phyloP scores from a whole-genome alignment of 148 eudicot genomes.

The Rheum nobile region DNA sequence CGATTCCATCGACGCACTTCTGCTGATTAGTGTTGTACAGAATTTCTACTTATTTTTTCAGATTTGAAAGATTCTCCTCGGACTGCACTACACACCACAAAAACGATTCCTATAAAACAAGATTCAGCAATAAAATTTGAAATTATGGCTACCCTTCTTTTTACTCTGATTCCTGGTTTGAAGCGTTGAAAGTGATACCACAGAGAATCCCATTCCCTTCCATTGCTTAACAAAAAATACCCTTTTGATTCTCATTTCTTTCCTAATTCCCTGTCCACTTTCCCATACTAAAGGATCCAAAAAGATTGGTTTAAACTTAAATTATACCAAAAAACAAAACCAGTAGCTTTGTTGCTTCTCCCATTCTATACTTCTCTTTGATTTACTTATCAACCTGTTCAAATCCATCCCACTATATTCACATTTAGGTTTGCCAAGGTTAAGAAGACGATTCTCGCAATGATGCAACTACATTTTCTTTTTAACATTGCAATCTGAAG shows the following conservation, averaged over 20 bases:
- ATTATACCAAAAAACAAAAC: too few relatives aligned
- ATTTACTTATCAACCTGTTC: neutral
- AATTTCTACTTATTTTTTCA: conserved; percentile 1
- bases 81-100: neutral
- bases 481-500: neutral
- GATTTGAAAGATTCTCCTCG: neutral
- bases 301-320: neutral
- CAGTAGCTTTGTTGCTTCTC: neutral
- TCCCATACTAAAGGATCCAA: neutral
- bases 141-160: neutral
- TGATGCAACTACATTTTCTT: neutral
- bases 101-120: too few relatives aligned
- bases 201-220: neutral
- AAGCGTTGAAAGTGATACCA: neutral
- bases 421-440: neutral
- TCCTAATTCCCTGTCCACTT: neutral
- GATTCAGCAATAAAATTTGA: neutral
- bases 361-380: neutral
- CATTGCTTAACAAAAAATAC: neutral
- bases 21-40: neutral
- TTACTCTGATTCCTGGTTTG: conserved; percentile 1
- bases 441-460: neutral
- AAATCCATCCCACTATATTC: neutral
- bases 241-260: neutral
- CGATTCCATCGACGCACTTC: neutral